These are phyloP conservation scores for Ophiognomonia clavigignenti-juglandacearum DNA, from an alignment of 2,329 filamentous ascomycete species.

Conservation along the genomic window DNA sequence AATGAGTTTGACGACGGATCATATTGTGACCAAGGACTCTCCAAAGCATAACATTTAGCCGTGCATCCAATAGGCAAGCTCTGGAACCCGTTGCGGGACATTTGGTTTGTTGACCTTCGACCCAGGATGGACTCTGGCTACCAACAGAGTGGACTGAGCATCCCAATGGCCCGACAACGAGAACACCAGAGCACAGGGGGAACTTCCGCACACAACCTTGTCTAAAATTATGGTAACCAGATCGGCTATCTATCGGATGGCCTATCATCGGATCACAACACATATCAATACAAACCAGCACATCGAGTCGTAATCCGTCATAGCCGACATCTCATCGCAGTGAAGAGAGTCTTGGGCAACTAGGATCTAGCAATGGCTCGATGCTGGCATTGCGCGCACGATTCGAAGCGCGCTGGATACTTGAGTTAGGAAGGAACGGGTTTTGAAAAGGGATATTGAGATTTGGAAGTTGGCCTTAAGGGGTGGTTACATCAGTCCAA, in stretches of 20 bases:
- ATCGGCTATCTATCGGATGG: neutral
- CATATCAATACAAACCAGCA: slow-evolving; percentile 2
- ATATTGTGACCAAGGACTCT: too few relatives aligned
- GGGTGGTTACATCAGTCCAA: neutral
- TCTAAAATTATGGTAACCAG: neutral
- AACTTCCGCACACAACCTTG: too few relatives aligned
- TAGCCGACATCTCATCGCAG: neutral
- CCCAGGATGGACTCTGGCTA: too few relatives aligned
- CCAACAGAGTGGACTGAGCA: too few relatives aligned
- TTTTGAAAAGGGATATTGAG: neutral
- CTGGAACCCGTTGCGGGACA: too few relatives aligned
- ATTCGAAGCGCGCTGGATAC: neutral
- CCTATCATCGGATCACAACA: slow-evolving; percentile 10
- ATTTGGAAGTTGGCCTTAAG: neutral
- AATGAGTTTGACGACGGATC: too few relatives aligned
- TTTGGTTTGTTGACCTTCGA: too few relatives aligned
- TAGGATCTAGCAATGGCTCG: neutral
- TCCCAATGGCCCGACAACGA: too few relatives aligned
- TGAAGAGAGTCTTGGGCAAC: neutral
- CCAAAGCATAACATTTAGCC: too few relatives aligned
- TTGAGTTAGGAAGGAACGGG: neutral
- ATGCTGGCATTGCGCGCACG: neutral
- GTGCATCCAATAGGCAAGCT: too few relatives aligned
- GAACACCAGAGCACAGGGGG: too few relatives aligned
- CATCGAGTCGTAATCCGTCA: neutral